A percentile compares a stretch with the other conserved stretches of the same genome.
Evolutionary conservation across 2,329 filamentous ascomycete genomes (phyloP).

Genomic region (Rhytidhysteron rufulum): DNA sequence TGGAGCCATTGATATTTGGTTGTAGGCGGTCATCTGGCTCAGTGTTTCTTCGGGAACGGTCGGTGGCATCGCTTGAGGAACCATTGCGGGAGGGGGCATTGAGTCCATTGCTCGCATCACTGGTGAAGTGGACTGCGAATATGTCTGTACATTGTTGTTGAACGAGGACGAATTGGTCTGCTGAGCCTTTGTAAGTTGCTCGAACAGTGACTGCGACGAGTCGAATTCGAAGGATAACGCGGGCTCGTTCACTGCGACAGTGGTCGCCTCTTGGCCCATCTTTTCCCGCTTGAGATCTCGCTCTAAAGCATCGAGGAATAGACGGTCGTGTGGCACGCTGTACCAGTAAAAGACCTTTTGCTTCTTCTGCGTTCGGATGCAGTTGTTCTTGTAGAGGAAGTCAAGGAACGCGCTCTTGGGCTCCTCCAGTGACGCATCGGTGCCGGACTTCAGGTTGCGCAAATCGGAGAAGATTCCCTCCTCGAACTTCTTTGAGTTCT

Average conservation of each 20-base stretch:
- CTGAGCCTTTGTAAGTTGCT: constrained; percentile 98
- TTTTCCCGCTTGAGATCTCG: constrained; percentile 98
- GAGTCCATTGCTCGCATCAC: constrained; percentile 87
- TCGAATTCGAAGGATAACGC: constrained; percentile 98
- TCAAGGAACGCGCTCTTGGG: constrained; percentile 98
- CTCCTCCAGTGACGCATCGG: constrained; percentile 96
- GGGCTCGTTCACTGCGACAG: constrained; percentile 92
- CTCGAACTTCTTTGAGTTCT: constrained; percentile 99
- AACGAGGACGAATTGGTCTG: constrained; percentile 98
- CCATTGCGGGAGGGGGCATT: constrained; percentile 89
- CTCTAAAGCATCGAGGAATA: constrained; percentile 96
- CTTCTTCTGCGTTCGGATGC: constrained; percentile 99
- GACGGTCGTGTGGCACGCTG: constrained; percentile 93
- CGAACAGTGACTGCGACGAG: constrained; percentile 96
- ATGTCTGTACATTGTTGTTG: constrained; percentile 61
- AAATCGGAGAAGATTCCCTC: constrained; percentile 99
- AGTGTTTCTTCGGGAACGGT: constrained; percentile 57
- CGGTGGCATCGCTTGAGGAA: constrained; percentile 54
- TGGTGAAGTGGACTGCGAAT: constrained; percentile 80
- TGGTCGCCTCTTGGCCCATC: constrained; percentile 98
- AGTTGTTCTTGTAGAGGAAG: constrained; percentile 99
- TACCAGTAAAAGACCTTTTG: constrained; percentile 99
- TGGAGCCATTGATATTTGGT: constrained; percentile 67
- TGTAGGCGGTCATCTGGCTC: constrained; percentile 67
- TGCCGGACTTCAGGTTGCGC: constrained; percentile 96